Evolutionary conservation across 208 protist species (phyloP).

Genomic region (Trypanosoma rangeli): DNA sequence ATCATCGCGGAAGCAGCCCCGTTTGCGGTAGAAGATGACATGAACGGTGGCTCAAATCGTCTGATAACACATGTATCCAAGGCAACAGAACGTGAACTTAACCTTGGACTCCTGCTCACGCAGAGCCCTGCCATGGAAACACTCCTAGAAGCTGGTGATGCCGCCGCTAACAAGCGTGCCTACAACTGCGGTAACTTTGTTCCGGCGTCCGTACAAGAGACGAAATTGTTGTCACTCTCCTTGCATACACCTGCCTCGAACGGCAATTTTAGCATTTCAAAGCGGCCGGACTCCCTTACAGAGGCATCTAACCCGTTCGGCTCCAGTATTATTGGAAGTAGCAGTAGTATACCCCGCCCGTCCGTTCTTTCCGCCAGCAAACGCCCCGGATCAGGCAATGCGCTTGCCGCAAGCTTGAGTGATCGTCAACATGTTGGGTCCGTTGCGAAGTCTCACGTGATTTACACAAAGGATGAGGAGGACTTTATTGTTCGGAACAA

Average conservation of each 20-base stretch:
- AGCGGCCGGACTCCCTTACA: conserved; percentile 14
- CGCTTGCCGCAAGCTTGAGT: conserved; percentile 35
- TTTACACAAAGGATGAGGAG: conserved; percentile 79
- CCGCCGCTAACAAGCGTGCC: conserved; percentile 61
- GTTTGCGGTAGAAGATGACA: conserved; percentile 18
- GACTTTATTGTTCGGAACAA: conserved; percentile 82
- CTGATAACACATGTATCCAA: conserved; percentile 32
- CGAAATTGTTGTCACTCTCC: conserved; percentile 6
- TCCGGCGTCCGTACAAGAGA: conserved; percentile 54
- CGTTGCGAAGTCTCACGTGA: conserved; percentile 66
- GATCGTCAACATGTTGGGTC: conserved; percentile 75
- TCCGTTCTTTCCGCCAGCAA: conserved; percentile 19
- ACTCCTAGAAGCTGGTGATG: conserved; percentile 70
- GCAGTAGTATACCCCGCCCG: conserved; percentile 28
- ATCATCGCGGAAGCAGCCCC: conserved; percentile 54
- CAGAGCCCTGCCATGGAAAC: conserved; percentile 88
- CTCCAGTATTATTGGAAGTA: conserved; percentile 20
- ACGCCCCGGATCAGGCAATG: conserved; percentile 26
- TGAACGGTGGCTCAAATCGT: background rate
- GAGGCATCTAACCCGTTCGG: conserved; percentile 19
- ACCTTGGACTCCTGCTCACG: conserved; percentile 83
- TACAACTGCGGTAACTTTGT: conserved; percentile 83
- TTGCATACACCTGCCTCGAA: conserved; percentile 14
- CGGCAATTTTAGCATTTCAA: conserved; percentile 27
- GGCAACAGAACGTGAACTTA: conserved; percentile 81